phyloP scores from a whole-genome alignment of 495 filamentous ascomycete genomes.

The Patellaria atrata region DNA sequence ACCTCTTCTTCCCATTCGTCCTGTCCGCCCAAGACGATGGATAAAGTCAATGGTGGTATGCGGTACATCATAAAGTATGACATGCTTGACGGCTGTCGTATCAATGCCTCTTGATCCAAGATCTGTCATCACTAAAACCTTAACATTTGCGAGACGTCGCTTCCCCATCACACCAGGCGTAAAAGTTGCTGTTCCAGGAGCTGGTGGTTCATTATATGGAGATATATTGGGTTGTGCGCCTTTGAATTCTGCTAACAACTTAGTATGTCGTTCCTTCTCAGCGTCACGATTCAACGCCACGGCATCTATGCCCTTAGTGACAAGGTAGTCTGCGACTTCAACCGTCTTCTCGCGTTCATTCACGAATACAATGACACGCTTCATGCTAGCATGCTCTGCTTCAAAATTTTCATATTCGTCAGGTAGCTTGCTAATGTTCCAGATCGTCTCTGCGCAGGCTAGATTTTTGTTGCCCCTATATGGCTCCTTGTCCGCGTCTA shows the following conservation, averaged over 20 bases:
- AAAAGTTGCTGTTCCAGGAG: too few relatives aligned
- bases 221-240: too few relatives aligned
- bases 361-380: slow-evolving; percentile 90
- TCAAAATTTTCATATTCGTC: slow-evolving; percentile 30
- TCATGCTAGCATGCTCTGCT: slow-evolving; percentile 44
- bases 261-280: slow-evolving; percentile 50
- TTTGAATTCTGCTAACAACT: slow-evolving; percentile 67
- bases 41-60: slow-evolving; percentile 96
- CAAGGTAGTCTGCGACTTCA: slow-evolving; percentile 66
- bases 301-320: slow-evolving; percentile 75
- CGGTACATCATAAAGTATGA: slow-evolving; percentile 88
- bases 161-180: background rate
- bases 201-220: too few relatives aligned
- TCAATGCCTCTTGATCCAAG: slow-evolving; percentile 87
- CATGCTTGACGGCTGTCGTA: slow-evolving; percentile 79
- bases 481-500: slow-evolving; percentile 77
- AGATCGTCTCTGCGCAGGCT: slow-evolving; percentile 88
- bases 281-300: slow-evolving; percentile 71
- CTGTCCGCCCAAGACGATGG: slow-evolving; percentile 79
- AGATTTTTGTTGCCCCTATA: slow-evolving; percentile 82
- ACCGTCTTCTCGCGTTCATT: slow-evolving; percentile 85
- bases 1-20: slow-evolving; percentile 83
- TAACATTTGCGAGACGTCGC: slow-evolving; percentile 48
- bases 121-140: slow-evolving; percentile 89
- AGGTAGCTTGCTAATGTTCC: slow-evolving; percentile 74